Base-by-base conservation (phyloP, 2,329 filamentous ascomycete genomes). In the Alternaria sp. region DNA sequence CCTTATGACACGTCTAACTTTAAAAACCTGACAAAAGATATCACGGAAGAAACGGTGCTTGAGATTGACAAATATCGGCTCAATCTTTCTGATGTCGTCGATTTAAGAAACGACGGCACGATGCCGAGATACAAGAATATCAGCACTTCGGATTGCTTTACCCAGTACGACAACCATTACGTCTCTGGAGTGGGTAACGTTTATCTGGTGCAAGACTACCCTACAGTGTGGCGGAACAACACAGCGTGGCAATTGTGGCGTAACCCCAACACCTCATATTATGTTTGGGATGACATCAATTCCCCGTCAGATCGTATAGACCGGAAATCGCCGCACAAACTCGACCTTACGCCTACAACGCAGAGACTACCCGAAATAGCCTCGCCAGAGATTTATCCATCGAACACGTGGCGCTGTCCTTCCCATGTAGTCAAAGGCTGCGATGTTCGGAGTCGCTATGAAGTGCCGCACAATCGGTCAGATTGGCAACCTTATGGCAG, bases 361-460 rank as follows among this genome's bases (percentile, higher is more conserved):
- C 4, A 18, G n/a, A 41, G 37, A 41, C 37, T 41, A 41, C 37
- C 37, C 3, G n/a, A 41, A 41, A 18, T 41, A 11, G 37, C 37
- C 37, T 41, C n/a, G 3, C 61, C 64, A 12, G 44, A 58, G 8
- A 5, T 21, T 14, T 66, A 65, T 18, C 61, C 44, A 12, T 66
- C 65, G 0, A 69, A 69, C 25, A 53, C 57, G 12, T 69, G 67
- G 68, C 63, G 64, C 11, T 69, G 67, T 45, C 53, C 55, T 3
- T 69, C 62, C 1, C 66, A 62, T 14, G 11, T 41, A 4, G n/a
- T 25, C 0, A 15, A 28, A 6, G 58, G 18, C 5, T 71, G 64
- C 20, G 33, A 66, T 26, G 11, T 55, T 2, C 43, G 56, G 7
- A 60, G 69, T 23, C 3, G 10, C 4, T 21, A n/a, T n/a, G 65